Percentiles rank a stretch among this genome's conserved stretches.
Conservation (phyloP, 225 moss, liverwort and hornwort species). For the Pseudisothecium myosuroides region DNA sequence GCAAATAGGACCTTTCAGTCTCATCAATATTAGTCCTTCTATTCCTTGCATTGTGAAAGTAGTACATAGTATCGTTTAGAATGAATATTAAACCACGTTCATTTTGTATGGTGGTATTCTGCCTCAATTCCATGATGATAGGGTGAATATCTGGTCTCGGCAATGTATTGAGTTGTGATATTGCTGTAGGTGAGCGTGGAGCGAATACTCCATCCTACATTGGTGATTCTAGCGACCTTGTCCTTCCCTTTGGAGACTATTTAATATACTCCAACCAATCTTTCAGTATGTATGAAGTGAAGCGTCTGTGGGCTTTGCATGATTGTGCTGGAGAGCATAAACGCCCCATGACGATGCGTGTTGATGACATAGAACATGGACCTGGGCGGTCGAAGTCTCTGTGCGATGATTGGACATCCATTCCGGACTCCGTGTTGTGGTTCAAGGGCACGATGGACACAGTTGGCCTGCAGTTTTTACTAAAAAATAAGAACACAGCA, state of each 20-base stretch:
- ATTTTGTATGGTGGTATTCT: not conserved
- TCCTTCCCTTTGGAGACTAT: conserved; percentile 57
- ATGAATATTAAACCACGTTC: not conserved
- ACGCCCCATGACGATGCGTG: conserved; percentile 44
- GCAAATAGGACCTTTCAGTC: not conserved
- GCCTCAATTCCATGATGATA: not conserved
- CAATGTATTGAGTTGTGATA: not conserved
- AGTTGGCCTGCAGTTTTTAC: conserved; percentile 52
- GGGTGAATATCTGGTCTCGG: not conserved
- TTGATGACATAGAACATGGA: conserved; percentile 45
- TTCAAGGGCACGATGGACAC: conserved; percentile 65
- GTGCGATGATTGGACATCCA: conserved; percentile 67
- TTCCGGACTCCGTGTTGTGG: conserved; percentile 48
- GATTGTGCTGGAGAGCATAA: conserved; percentile 34
- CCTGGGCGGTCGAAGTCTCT: conserved; percentile 41
- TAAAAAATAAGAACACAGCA: conserved; percentile 39
- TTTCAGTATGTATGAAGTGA: conserved; percentile 61
- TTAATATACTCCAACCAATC: conserved; percentile 47
- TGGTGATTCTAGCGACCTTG: conserved; percentile 14
- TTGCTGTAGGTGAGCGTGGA: conserved; percentile 42
- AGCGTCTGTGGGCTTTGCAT: conserved; percentile 48
- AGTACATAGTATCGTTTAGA: not conserved
- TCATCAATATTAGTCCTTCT: not conserved
- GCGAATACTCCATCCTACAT: conserved; percentile 47
- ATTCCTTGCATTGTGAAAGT: not conserved